Conservation (phyloP, 306 rosid genomes). For the Cajanus cajan region DNA sequence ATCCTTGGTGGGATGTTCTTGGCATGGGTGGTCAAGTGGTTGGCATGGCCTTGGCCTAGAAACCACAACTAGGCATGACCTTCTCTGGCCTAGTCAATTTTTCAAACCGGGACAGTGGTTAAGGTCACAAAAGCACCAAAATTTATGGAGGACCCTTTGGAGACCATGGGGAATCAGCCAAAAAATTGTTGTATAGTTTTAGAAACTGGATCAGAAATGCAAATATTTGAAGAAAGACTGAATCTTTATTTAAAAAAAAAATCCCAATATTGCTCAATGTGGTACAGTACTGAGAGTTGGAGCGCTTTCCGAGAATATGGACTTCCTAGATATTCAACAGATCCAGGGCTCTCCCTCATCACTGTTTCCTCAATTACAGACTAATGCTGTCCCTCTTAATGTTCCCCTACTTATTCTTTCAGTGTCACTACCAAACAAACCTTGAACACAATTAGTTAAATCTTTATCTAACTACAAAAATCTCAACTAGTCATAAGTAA, state of each 20-base stretch:
- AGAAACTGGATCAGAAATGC: background rate
- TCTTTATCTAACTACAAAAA: background rate
- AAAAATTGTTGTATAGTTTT: background rate
- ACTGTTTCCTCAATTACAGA: background rate
- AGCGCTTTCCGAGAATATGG: background rate
- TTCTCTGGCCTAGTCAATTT: too few relatives aligned
- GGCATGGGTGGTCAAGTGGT: too few relatives aligned
- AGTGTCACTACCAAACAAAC: background rate
- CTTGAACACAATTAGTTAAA: background rate
- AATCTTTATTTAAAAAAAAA: background rate
- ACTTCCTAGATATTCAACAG: background rate
- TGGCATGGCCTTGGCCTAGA: too few relatives aligned
- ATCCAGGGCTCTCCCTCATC: background rate
- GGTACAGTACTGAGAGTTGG: background rate
- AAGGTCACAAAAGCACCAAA: background rate
- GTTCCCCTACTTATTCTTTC: background rate
- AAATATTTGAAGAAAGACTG: background rate
- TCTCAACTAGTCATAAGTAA: background rate
- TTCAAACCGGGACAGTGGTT: background rate
- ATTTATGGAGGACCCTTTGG: background rate
- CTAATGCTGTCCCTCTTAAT: background rate
- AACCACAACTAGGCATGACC: too few relatives aligned
- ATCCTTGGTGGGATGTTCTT: too few relatives aligned
- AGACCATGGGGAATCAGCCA: background rate
- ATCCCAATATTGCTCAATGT: background rate